Base-by-base conservation (phyloP, 805 yeast species). In the Candida ponderosae region DNA sequence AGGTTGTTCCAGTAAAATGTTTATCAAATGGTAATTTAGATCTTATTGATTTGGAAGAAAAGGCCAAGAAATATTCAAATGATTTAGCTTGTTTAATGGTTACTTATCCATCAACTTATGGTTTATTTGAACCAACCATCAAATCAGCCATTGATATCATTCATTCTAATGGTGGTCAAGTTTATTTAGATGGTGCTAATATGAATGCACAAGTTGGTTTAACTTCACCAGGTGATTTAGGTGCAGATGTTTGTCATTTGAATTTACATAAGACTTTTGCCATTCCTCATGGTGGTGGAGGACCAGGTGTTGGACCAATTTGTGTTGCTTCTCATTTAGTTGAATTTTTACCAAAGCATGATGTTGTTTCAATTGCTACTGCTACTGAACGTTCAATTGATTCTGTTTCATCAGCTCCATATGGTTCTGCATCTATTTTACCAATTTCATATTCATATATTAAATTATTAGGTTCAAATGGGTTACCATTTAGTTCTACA, bases 201-300 rank as follows among this genome's bases (percentile, higher is more conserved):
- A 93, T 93, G 98, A 93, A 93, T 59, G 98, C 98, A 0, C 98
- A 93, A 65, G 95, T 93, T 34, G 98, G 98, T 13, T 70, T 93
- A 42, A 90, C 97, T 0, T 84, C 95, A 6, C 97, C 98, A 9
- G 98, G 97, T 40, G 97, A 88, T 56, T 67, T 93, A 49, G 97
- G 97, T 37, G 97, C 97, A 11, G 98, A 93, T 64, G 97, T 93
- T 31, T 93, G 98, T 61, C 98, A 93, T 55, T 73, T 93, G 66
- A 93, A 93, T 60, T 70, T 93, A 57, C 98, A 93, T 70, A 93
- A 93, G 66, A 93, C 98, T 1, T 93, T 93, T 69, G 88, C 97
- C 33, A 87, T 93, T 54, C 94, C 96, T 38, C 98, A 93, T 55
- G 98, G 98, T 55, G 98, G 98, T 57, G 98, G 98, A 58, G 98